Percentiles rank a stretch among this genome's conserved stretches.
Conservation (phyloP, 805 yeast species). For the Ogataea ramenticola region DNA sequence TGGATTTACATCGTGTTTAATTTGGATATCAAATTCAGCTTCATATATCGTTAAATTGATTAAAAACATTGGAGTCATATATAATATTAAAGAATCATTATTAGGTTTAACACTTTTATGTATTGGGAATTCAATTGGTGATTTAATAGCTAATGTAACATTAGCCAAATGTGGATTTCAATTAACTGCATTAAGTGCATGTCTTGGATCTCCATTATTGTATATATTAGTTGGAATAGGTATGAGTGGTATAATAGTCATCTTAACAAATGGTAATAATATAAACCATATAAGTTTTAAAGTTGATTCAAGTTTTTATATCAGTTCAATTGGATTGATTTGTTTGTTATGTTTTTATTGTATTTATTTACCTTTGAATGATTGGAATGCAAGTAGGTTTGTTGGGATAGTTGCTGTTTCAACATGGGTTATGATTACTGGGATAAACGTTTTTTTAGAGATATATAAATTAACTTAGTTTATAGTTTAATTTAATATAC, state of each 20-base stretch:
- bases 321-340: conserved; percentile 34
- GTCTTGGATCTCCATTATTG: conserved; percentile 47
- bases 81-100: conserved; percentile 37
- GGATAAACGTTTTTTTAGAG: conserved; percentile 8
- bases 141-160: conserved; percentile 42
- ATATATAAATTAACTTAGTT: neutral
- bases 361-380: conserved; percentile 35
- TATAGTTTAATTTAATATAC: neutral
- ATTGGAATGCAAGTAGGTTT: conserved; percentile 36
- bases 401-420: conserved; percentile 29
- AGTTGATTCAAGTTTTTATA: conserved; percentile 29
- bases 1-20: conserved; percentile 23
- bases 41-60: conserved; percentile 23
- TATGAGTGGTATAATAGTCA: conserved; percentile 31
- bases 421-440: conserved; percentile 24
- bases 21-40: conserved; percentile 23
- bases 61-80: conserved; percentile 38
- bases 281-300: conserved; percentile 30
- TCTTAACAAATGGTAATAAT: neutral
- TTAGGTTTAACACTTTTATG: conserved; percentile 43
- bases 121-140: conserved; percentile 45
- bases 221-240: conserved; percentile 46
- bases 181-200: conserved; percentile 41
- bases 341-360: conserved; percentile 31
- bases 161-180: conserved; percentile 30